phyloP scores from a whole-genome alignment of 352 stramenopile species.

The Phytophthora nicotianae region DNA sequence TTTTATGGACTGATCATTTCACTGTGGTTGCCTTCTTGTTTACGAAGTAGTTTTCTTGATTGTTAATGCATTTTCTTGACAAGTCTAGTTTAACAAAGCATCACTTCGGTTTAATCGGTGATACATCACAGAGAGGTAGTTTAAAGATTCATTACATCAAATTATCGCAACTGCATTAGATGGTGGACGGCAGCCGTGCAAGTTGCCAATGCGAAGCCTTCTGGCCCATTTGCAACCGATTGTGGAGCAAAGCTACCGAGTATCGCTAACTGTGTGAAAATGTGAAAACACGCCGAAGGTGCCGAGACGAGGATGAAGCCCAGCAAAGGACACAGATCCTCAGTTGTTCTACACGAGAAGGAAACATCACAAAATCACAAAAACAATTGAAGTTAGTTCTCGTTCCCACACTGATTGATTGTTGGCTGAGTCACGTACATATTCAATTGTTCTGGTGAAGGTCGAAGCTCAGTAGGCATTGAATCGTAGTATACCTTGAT shows the following conservation, averaged over 20 bases:
- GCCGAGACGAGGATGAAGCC: conserved; percentile 60
- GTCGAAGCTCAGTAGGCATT: conserved; percentile 13
- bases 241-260: conserved; percentile 57
- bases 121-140: too few relatives aligned
- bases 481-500: conserved; percentile 52
- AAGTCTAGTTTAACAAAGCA: too few relatives aligned
- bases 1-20: background rate
- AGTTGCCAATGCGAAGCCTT: conserved; percentile 63
- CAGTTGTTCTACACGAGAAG: conserved; percentile 34
- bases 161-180: conserved; percentile 37
- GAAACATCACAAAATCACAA: background rate
- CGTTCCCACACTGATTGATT: background rate
- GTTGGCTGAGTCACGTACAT: conserved; percentile 27
- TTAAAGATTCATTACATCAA: background rate
- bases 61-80: too few relatives aligned
- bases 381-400: background rate
- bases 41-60: too few relatives aligned
- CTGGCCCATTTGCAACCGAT: conserved; percentile 35
- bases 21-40: too few relatives aligned
- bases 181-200: conserved; percentile 51
- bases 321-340: conserved; percentile 56
- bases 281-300: conserved; percentile 46
- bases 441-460: conserved; percentile 38
- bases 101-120: too few relatives aligned
- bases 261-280: conserved; percentile 66